Evolutionary conservation across 352 stramenopile species (phyloP).

Genomic region (Pythium coloratum): DNA sequence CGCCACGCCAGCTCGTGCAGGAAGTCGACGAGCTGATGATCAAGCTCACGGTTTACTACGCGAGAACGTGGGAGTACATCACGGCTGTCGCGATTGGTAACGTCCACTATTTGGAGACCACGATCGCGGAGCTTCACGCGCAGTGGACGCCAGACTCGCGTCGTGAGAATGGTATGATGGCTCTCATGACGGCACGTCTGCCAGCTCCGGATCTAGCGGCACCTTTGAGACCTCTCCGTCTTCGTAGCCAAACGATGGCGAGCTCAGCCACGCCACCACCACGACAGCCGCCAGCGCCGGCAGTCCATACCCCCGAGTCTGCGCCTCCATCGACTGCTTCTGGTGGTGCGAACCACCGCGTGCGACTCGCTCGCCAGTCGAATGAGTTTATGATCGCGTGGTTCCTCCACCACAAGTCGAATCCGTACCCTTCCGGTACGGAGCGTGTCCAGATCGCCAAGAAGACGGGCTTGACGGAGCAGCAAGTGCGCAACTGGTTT

Average conservation of each 20-base stretch:
- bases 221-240: constrained; percentile 21
- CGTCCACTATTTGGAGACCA: constrained; percentile 38
- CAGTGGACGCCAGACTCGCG: constrained; percentile 6
- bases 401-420: constrained; percentile 85
- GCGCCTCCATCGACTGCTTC: not conserved
- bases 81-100: constrained; percentile 40
- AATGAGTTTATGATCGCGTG: constrained; percentile 87
- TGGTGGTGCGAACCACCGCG: constrained; percentile 32
- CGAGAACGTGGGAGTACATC: constrained; percentile 56
- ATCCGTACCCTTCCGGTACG: constrained; percentile 70
- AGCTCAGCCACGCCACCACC: not conserved
- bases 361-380: constrained; percentile 64
- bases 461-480: constrained; percentile 67
- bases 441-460: constrained; percentile 72
- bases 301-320: not conserved
- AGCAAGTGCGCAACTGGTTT: constrained; percentile 89
- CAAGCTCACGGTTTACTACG: constrained; percentile 58
- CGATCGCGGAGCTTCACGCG: constrained; percentile 21
- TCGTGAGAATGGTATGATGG: not conserved
- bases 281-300: not conserved
- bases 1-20: constrained; percentile 14
- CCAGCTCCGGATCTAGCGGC: not conserved
- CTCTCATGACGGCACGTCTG: not conserved
- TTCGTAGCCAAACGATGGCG: constrained; percentile 19
- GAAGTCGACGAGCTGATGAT: constrained; percentile 50